Conservation (phyloP, 768 basidiomycete species). For the Strobilomyces dryophilus region DNA sequence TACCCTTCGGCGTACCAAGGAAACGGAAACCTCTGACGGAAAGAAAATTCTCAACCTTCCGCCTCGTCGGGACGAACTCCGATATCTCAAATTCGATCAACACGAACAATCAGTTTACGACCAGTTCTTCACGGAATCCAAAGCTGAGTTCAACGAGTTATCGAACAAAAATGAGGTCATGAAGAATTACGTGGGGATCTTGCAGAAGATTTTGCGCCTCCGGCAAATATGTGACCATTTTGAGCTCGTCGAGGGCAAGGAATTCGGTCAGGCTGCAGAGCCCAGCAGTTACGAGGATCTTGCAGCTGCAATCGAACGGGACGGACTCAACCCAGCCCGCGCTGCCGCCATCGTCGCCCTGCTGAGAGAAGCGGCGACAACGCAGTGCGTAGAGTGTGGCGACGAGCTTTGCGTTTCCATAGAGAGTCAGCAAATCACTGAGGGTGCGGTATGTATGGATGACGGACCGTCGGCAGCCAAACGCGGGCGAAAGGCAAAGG, state of each 20-base stretch:
- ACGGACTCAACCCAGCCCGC: constrained; percentile 72
- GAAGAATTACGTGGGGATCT: constrained; percentile 97
- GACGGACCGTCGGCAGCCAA: constrained; percentile 49
- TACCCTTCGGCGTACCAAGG: constrained; percentile 94
- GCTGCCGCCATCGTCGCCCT: constrained; percentile 84
- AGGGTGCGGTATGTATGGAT: constrained; percentile 44
- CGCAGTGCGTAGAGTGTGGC: constrained; percentile 87
- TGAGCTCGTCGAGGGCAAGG: constrained; percentile 79
- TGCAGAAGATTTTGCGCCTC: constrained; percentile 93
- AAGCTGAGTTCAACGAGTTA: constrained; percentile 86
- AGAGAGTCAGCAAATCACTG: constrained; percentile 38
- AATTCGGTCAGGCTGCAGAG: constrained; percentile 44
- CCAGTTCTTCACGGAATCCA: constrained; percentile 83
- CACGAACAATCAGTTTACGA: constrained; percentile 86
- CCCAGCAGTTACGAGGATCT: constrained; percentile 70
- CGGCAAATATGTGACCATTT: constrained; percentile 98
- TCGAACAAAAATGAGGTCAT: constrained; percentile 88
- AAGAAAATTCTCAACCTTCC: constrained; percentile 84
- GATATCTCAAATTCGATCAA: constrained; percentile 77
- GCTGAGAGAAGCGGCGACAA: constrained; percentile 79
- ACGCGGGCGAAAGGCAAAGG: constrained; percentile 53
- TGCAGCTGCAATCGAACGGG: constrained; percentile 63
- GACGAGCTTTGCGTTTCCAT: constrained; percentile 58
- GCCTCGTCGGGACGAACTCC: constrained; percentile 83
- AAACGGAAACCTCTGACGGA: constrained; percentile 76